phyloP scores from a whole-genome alignment of 495 filamentous ascomycete species.

The Aspergillus olivimuriae region DNA sequence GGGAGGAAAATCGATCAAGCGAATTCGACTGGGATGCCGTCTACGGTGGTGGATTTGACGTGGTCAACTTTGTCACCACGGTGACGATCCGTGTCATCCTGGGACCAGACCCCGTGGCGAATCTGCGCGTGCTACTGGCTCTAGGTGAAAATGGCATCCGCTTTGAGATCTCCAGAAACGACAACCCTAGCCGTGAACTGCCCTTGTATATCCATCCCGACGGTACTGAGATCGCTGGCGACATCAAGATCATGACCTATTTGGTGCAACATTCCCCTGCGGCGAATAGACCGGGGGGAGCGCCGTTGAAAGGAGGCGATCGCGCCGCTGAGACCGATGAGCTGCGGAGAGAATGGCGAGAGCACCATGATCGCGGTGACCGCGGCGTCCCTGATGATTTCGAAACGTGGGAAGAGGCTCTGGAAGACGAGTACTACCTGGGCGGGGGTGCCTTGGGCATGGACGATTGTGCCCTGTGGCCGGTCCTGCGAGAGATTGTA shows the following conservation, averaged over 20 bases:
- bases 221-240: slow-evolving; percentile 26
- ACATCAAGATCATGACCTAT: slow-evolving; percentile 26
- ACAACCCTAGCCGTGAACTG: too few relatives aligned
- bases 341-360: slow-evolving; percentile 27
- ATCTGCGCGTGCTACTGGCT: slow-evolving; percentile 50
- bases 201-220: slow-evolving; percentile 26
- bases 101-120: slow-evolving; percentile 46
- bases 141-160: slow-evolving; percentile 54
- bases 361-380: slow-evolving; percentile 8
- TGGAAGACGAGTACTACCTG: slow-evolving; percentile 47
- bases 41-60: slow-evolving; percentile 83
- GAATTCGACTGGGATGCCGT: slow-evolving; percentile 71
- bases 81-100: slow-evolving; percentile 47
- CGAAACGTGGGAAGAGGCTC: slow-evolving; percentile 43
- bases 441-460: slow-evolving; percentile 49
- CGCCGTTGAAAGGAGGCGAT: slow-evolving; percentile 26
- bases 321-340: slow-evolving; percentile 27
- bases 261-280: slow-evolving; percentile 20
- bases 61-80: slow-evolving; percentile 63
- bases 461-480: slow-evolving; percentile 69
- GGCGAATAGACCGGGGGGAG: slow-evolving; percentile 24
- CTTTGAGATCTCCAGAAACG: slow-evolving; percentile 35
- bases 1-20: slow-evolving; percentile 69
- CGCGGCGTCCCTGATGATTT: slow-evolving; percentile 21
- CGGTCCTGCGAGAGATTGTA: slow-evolving; percentile 56